Conservation (phyloP, 768 basidiomycete genomes). For the Termitomyces sp. region DNA sequence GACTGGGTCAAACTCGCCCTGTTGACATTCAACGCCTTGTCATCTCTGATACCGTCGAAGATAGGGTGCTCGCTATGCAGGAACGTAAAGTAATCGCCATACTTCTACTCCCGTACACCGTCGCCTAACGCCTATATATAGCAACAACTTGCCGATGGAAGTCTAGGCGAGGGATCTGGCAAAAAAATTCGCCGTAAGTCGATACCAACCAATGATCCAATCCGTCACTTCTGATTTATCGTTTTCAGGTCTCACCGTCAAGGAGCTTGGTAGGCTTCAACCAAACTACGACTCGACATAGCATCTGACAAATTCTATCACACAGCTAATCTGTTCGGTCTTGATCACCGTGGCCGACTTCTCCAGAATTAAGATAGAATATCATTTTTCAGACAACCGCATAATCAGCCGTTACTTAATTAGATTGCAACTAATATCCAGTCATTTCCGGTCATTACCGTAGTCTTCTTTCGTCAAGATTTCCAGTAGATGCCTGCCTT, state of each 20-base stretch:
- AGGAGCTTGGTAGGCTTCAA: conserved; percentile 38
- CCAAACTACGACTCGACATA: not conserved
- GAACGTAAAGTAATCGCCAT: conserved; percentile 42
- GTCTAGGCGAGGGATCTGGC: conserved; percentile 56
- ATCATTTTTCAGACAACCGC: not conserved
- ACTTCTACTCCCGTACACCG: not conserved
- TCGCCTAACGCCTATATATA: conserved; percentile 8
- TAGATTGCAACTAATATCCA: not conserved
- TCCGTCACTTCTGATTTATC: not conserved
- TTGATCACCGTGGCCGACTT: conserved; percentile 32
- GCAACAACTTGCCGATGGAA: conserved; percentile 56
- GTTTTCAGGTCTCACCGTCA: conserved; percentile 37
- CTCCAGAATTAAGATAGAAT: conserved; percentile 10
- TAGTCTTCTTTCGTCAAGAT: too few species aligned
- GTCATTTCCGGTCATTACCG: too few species aligned
- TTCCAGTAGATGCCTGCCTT: too few species aligned
- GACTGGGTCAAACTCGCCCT: conserved; percentile 48
- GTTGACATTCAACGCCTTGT: conserved; percentile 55
- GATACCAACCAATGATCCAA: not conserved
- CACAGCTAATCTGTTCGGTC: conserved; percentile 38
- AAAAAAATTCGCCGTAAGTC: conserved; percentile 52
- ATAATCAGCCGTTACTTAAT: not conserved
- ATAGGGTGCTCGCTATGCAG: conserved; percentile 64
- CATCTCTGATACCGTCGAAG: conserved; percentile 58
- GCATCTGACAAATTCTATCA: not conserved